phyloP scores from a whole-genome alignment of 2,329 filamentous ascomycete species.

The Parascedosporium putredinis region DNA sequence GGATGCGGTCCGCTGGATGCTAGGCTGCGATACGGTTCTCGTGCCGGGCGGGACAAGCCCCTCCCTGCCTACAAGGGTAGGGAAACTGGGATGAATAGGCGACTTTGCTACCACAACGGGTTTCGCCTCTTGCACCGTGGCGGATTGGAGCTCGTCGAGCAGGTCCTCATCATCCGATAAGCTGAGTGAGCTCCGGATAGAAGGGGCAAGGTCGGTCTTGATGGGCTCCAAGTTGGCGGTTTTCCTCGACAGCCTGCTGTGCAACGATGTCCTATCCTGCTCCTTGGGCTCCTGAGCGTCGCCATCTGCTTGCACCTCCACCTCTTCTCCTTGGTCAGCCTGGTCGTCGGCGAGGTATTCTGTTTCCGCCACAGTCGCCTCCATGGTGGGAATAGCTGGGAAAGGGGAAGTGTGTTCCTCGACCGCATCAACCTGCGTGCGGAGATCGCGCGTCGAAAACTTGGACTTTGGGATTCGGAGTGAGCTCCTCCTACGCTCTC shows the following conservation, averaged over 20 bases:
- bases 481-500: background rate
- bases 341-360: background rate
- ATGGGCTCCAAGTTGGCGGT: constrained; percentile 42
- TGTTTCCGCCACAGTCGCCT: background rate
- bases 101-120: constrained; percentile 71
- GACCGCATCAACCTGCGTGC: background rate
- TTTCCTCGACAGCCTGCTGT: constrained; percentile 22
- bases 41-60: constrained; percentile 15
- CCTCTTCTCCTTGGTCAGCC: background rate
- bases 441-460: constrained; percentile 30
- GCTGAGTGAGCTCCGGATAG: constrained; percentile 21
- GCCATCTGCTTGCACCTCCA: too few relatives aligned
- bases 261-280: constrained; percentile 17
- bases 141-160: constrained; percentile 76
- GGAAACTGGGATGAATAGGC: constrained; percentile 60
- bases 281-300: constrained; percentile 14
- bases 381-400: background rate
- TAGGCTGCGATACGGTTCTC: constrained; percentile 38
- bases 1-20: constrained; percentile 24
- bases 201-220: constrained; percentile 32
- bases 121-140: constrained; percentile 73
- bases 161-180: constrained; percentile 66
- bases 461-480: constrained; percentile 27
- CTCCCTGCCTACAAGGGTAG: constrained; percentile 18
- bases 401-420: background rate